Evolutionary conservation across 768 basidiomycete genomes (phyloP).

Genomic region (Exsudoporus frostii): DNA sequence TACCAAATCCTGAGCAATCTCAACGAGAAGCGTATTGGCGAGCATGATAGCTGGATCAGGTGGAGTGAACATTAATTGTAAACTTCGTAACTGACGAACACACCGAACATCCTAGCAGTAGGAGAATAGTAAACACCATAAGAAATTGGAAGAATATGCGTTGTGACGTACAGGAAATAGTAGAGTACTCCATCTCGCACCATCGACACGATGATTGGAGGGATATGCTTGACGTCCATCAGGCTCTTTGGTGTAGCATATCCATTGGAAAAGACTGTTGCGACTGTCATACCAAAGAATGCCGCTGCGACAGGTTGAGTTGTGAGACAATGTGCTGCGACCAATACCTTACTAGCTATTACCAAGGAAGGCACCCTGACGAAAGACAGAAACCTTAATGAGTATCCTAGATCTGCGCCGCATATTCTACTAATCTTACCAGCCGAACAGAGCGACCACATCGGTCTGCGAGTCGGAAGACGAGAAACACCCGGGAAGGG

Average conservation of each 20-base stretch:
- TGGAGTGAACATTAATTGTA: background rate
- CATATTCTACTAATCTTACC: background rate
- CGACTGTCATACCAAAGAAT: conserved; percentile 3
- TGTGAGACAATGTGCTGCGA: background rate
- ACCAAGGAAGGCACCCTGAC: conserved; percentile 3
- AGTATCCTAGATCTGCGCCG: background rate
- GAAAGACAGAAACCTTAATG: background rate
- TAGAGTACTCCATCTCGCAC: conserved; percentile 4
- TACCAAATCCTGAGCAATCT: background rate
- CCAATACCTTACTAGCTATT: conserved; percentile 2
- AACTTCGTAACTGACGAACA: background rate
- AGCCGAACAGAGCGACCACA: background rate
- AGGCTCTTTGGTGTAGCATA: background rate
- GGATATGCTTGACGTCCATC: background rate
- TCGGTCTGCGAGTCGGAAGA: background rate
- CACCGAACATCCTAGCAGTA: background rate
- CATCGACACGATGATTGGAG: conserved; percentile 2
- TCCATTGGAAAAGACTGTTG: background rate
- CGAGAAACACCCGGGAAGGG: background rate
- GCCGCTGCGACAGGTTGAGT: background rate
- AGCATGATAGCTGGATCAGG: background rate
- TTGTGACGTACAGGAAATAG: background rate
- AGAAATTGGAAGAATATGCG: background rate
- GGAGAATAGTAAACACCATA: background rate
- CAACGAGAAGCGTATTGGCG: background rate